Conservation (phyloP, 2,329 filamentous ascomycete species). For the Neopestalotiopsis sp. region DNA sequence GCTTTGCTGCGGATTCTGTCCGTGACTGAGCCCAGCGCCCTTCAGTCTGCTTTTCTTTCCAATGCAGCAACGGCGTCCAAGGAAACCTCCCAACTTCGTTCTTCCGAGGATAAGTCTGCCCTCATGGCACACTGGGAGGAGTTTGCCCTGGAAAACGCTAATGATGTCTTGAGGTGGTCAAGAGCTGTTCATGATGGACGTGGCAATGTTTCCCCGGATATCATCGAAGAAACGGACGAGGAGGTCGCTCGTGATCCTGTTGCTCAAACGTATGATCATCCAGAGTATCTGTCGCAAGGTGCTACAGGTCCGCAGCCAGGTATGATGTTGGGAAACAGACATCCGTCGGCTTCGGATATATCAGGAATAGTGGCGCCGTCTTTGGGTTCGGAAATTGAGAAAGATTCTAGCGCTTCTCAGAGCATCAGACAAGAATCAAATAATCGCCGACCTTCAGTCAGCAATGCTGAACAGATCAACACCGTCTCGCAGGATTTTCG, state of each 20-base stretch:
- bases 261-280: not conserved
- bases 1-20: slow-evolving; percentile 43
- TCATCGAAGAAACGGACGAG: not conserved
- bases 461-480: not conserved
- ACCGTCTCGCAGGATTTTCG: slow-evolving; percentile 11
- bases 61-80: not conserved
- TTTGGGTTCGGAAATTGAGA: not conserved
- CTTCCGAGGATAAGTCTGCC: slow-evolving; percentile 3
- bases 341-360: not conserved
- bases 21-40: slow-evolving; percentile 27
- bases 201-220: not conserved
- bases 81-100: not conserved
- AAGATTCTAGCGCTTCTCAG: not conserved
- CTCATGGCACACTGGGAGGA: slow-evolving; percentile 19
- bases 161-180: slow-evolving; percentile 14
- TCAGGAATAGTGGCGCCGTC: not conserved
- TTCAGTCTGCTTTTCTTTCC: not conserved
- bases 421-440: not conserved
- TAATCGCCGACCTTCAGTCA: not conserved
- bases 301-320: not conserved
- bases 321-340: not conserved
- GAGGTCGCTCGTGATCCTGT: not conserved
- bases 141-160: slow-evolving; percentile 12
- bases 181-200: not conserved
- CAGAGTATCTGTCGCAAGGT: not conserved